A percentile compares a stretch with the other conserved stretches of the same genome.
Conservation (phyloP, 345 rosid species). For the Durio zibethinus region DNA sequence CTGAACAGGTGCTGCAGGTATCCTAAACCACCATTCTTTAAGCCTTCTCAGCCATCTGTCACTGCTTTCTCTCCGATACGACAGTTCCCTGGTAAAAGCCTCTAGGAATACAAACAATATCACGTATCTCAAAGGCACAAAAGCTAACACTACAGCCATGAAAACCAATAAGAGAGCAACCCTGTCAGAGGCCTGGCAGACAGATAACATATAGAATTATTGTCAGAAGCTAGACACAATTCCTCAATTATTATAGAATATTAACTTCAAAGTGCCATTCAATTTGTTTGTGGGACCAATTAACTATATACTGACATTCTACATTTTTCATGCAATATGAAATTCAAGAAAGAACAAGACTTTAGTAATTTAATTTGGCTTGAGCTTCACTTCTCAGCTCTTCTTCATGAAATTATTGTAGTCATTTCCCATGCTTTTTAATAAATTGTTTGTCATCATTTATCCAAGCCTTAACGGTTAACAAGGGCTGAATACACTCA, state of each 20-base stretch:
- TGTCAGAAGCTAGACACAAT: background rate
- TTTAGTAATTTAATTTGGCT: background rate
- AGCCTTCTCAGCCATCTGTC: slow-evolving; percentile 57
- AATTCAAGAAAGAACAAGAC: background rate
- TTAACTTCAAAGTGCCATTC: background rate
- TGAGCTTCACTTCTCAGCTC: background rate
- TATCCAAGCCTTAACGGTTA: background rate
- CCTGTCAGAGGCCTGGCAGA: slow-evolving; percentile 71
- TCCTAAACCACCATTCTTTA: slow-evolving; percentile 89
- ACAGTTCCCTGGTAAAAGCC: slow-evolving; percentile 73
- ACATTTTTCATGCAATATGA: background rate
- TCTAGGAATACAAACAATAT: slow-evolving; percentile 54
- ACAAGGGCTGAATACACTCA: background rate
- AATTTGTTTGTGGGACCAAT: background rate
- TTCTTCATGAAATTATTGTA: background rate
- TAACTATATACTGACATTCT: background rate
- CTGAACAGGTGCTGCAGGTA: slow-evolving; percentile 88
- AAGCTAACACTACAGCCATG: slow-evolving; percentile 45
- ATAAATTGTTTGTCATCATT: background rate
- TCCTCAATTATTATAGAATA: background rate
- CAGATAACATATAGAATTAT: background rate
- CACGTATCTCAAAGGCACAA: slow-evolving; percentile 55
- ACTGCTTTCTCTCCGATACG: slow-evolving; percentile 72
- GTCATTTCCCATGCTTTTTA: background rate
- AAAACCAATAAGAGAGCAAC: slow-evolving; percentile 52